Evolutionary conservation across 1,139 yeast species (phyloP), one percentile per base, ranked within the genome.

Genomic region (Hyphopichia khmerensis): DNA sequence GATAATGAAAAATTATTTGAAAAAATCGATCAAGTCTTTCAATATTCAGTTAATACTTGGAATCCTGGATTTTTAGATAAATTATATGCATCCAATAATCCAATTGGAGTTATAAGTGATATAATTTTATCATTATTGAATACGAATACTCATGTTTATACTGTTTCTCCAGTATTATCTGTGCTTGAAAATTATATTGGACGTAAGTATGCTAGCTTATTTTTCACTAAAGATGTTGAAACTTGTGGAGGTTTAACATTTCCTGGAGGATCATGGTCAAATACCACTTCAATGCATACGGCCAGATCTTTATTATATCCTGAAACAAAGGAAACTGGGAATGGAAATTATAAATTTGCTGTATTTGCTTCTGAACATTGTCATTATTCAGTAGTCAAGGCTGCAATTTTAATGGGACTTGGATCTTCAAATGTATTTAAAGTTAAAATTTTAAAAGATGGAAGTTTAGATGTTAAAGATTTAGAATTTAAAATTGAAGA

Each of bases 181-280:
- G 75, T 86, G 19, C 78, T 88, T 44, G 96, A 88, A 56, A 84
- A 84, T 59, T 74, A 73, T 45, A 82, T 87, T 33, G 80, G 86
- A 4, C 76, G 72, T 39, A 79, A 81, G 43, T 88, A 88, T 57
- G 96, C 96, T 3, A 60, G 66, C 39, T 51, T 84, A 52, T 87
- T 84, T 64, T 86, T 75, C 52, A 55, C 53, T n/a, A 52, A 60
- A 38, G 57, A 60, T 15, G 75, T 72, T 6, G 64, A 65, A 6
- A 68, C 72, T 29, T 79, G 91, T 38, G 96, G 96, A 19, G 96
- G 96, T 0, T 69, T 88, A 52, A 88, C 96, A 0, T 86, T 87
- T 60, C 79, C 91, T 27, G 96, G 96, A 13, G 96, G 96, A 0
- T 84, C 93, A 4, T 87, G 91, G 82, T 86, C 95, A 15, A 88